Percentiles rank a stretch among this genome's conserved stretches.
Evolutionary conservation across 139 green algal genomes (phyloP).

Genomic region (Pedinophyceae sp.): DNA sequence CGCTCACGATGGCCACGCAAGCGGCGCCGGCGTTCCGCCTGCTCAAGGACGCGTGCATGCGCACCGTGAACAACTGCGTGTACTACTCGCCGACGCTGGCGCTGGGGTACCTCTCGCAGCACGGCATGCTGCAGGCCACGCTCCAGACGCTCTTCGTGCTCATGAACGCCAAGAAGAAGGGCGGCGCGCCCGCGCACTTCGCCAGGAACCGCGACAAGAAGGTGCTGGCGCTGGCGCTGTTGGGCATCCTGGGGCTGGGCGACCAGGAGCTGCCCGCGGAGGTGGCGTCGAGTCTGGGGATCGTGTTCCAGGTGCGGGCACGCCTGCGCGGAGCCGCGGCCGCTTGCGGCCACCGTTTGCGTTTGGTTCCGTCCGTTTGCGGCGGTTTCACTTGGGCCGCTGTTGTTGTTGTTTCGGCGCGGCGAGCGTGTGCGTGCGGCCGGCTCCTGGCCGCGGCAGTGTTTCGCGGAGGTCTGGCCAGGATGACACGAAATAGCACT

Average conservation of each 20-base stretch:
- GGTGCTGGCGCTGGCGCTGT: conserved; percentile 44
- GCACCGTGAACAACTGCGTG: conserved; percentile 58
- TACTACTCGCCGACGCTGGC: conserved; percentile 77
- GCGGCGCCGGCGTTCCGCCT: neutral
- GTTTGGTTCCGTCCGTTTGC: neutral
- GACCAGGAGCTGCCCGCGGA: conserved; percentile 33
- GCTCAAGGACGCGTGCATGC: conserved; percentile 43
- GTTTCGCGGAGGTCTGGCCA: too few relatives aligned
- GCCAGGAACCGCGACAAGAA: neutral
- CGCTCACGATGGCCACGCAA: conserved; percentile 12
- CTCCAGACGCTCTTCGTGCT: conserved; percentile 44
- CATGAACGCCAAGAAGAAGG: conserved; percentile 62
- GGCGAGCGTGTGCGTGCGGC: neutral
- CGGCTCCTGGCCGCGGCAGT: too few relatives aligned
- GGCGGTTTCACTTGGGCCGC: neutral
- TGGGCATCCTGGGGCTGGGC: conserved; percentile 32
- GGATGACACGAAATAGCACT: too few relatives aligned
- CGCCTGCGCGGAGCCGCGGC: too few relatives aligned
- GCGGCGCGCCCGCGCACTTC: neutral
- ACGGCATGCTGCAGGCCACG: conserved; percentile 14
- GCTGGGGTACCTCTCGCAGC: conserved; percentile 33
- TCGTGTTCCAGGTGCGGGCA: too few relatives aligned
- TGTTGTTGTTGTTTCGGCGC: neutral
- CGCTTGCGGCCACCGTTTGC: conserved; percentile 25
- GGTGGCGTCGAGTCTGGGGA: conserved; percentile 30